These are phyloP conservation scores for Berkeleyomyces rouxiae DNA, from an alignment of 2,329 filamentous ascomycete species.

Conservation along the genomic window DNA sequence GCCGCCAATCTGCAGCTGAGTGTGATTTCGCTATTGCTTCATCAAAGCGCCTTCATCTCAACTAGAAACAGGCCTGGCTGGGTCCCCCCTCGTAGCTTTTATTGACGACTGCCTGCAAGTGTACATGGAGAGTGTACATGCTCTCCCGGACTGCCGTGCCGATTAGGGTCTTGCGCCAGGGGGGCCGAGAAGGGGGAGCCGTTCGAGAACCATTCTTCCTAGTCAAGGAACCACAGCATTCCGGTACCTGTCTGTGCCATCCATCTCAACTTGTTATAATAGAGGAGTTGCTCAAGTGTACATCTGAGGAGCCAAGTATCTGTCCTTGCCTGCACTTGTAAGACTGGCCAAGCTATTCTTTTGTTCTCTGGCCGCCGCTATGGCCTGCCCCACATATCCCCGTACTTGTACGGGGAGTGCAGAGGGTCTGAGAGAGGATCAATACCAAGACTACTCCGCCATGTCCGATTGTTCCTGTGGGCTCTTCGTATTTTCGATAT, in stretches of 20 bases:
- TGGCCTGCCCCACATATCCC: neutral
- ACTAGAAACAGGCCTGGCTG: neutral
- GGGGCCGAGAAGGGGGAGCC: neutral
- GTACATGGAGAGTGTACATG: too few species aligned
- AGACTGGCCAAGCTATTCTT: neutral
- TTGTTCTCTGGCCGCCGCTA: neutral
- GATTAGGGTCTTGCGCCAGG: neutral
- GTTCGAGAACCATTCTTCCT: neutral
- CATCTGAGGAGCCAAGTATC: neutral
- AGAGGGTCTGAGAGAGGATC: neutral
- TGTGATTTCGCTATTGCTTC: conserved; percentile 10
- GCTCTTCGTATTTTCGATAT: neutral
- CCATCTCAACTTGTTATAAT: neutral
- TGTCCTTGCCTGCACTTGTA: too few species aligned
- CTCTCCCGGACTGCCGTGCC: neutral
- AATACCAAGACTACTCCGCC: neutral
- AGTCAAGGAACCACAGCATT: neutral
- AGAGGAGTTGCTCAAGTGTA: neutral
- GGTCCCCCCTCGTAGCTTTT: neutral
- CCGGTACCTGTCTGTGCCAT: neutral
- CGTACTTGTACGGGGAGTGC: neutral
- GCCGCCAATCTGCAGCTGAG: neutral
- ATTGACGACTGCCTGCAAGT: neutral
- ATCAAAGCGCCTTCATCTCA: conserved; percentile 4
- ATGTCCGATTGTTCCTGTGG: neutral